phyloP scores from a whole-genome alignment of 2,329 filamentous ascomycete genomes.

The Aspergillus pseudotamarii region DNA sequence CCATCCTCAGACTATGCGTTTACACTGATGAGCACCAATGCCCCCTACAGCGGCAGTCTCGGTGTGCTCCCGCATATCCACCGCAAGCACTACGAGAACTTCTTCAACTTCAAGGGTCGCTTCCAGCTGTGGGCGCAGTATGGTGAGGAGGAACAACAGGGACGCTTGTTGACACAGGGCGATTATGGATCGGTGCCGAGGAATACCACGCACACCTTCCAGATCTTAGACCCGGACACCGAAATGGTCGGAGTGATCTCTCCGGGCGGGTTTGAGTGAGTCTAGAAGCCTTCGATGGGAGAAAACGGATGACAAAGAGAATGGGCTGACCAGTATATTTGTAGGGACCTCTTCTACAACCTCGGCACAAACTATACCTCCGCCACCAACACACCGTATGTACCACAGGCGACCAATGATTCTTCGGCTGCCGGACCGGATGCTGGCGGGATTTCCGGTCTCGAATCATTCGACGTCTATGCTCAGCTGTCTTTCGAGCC shows the following conservation, averaged over 20 bases:
- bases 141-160: slow-evolving; percentile 34
- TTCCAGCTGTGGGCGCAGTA: slow-evolving; percentile 51
- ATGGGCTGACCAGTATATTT: neutral
- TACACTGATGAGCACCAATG: slow-evolving; percentile 49
- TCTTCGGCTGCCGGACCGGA: slow-evolving; percentile 32
- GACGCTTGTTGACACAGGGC: slow-evolving; percentile 46
- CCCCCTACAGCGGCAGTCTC: slow-evolving; percentile 38
- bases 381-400: slow-evolving; percentile 40
- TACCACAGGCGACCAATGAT: slow-evolving; percentile 33
- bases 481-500: slow-evolving; percentile 45
- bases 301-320: neutral
- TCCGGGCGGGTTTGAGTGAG: slow-evolving; percentile 53
- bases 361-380: slow-evolving; percentile 42
- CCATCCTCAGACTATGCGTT: slow-evolving; percentile 50
- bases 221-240: slow-evolving; percentile 52
- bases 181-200: slow-evolving; percentile 51
- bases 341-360: slow-evolving; percentile 45
- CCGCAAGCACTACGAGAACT: slow-evolving; percentile 50
- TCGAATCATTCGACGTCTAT: slow-evolving; percentile 49
- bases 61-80: slow-evolving; percentile 51
- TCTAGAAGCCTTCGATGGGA: neutral
- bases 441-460: slow-evolving; percentile 35
- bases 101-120: slow-evolving; percentile 49
- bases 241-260: slow-evolving; percentile 51
- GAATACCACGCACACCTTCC: slow-evolving; percentile 54